These are phyloP conservation scores for Candida sphagnicola DNA, from an alignment of 805 yeast species.

Conservation along the genomic window DNA sequence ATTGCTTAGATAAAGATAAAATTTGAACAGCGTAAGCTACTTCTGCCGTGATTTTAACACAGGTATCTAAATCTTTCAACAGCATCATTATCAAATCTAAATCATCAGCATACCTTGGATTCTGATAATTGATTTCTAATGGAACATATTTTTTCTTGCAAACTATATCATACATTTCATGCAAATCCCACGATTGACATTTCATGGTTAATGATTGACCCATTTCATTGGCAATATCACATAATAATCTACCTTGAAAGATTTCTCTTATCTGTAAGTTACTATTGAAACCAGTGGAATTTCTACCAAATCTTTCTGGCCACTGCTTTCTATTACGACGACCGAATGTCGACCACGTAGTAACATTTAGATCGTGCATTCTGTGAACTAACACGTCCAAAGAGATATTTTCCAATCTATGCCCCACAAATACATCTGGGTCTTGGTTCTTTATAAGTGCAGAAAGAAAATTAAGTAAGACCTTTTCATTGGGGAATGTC, in stretches of 20 bases:
- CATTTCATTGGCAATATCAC: constrained; percentile 92
- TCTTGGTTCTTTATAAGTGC: constrained; percentile 70
- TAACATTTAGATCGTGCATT: constrained; percentile 67
- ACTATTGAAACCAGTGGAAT: constrained; percentile 41
- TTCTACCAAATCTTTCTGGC: constrained; percentile 69
- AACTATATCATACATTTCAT: constrained; percentile 84
- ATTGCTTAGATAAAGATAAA: constrained; percentile 81
- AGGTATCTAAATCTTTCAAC: constrained; percentile 60
- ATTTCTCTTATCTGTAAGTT: constrained; percentile 62
- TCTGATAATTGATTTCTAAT: constrained; percentile 70
- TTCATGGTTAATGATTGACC: constrained; percentile 89
- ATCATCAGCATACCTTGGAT: constrained; percentile 62
- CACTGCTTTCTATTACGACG: constrained; percentile 72
- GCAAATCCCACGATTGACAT: constrained; percentile 91
- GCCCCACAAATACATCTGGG: constrained; percentile 91
- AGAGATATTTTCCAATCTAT: constrained; percentile 72
- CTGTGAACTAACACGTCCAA: constrained; percentile 79
- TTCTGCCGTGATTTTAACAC: constrained; percentile 69
- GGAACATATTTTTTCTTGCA: constrained; percentile 60
- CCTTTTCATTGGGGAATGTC: constrained; percentile 67
- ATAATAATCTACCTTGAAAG: constrained; percentile 78
- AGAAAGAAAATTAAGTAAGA: constrained; percentile 68
- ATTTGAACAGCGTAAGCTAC: constrained; percentile 82
- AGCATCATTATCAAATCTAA: constrained; percentile 66
- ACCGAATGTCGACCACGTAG: constrained; percentile 79